Evolutionary conservation across 257 asterid species (phyloP).

Genomic region (Galeopsis tetrahit): DNA sequence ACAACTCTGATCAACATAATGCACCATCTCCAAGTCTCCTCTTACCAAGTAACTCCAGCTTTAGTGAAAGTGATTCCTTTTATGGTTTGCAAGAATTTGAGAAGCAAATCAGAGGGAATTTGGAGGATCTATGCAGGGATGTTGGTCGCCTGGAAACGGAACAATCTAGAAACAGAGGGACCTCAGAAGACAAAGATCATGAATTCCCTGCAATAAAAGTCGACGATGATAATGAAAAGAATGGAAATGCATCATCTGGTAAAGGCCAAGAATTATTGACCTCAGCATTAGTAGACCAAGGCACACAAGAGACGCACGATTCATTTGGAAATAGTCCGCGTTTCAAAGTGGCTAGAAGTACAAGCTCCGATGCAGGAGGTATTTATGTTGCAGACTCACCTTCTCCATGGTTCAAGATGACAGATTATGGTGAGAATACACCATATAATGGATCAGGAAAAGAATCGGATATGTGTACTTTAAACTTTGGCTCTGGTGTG

Average conservation of each 20-base stretch:
- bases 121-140: constrained; percentile 69
- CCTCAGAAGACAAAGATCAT: constrained; percentile 34
- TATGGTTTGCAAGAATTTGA: constrained; percentile 70
- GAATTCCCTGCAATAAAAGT: constrained; percentile 31
- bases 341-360: constrained; percentile 54
- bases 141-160: constrained; percentile 63
- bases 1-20: constrained; percentile 44
- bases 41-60: constrained; percentile 45
- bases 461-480: constrained; percentile 43
- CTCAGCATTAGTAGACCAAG: constrained; percentile 36
- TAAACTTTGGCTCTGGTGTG: constrained; percentile 36
- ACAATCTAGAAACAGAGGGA: constrained; percentile 34
- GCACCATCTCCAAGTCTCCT: constrained; percentile 47
- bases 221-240: constrained; percentile 32
- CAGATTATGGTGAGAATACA: constrained; percentile 43
- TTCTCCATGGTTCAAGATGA: constrained; percentile 50
- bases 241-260: constrained; percentile 38
- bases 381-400: constrained; percentile 30
- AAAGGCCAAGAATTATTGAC: constrained; percentile 35
- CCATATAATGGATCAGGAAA: constrained; percentile 50
- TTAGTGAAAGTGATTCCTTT: constrained; percentile 52
- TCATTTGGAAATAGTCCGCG: constrained; percentile 35
- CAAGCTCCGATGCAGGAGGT: constrained; percentile 56
- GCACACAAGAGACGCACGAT: constrained; percentile 12
- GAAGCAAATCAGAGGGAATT: constrained; percentile 47